A percentile compares a stretch with the other conserved stretches of the same genome.
phyloP scores from a whole-genome alignment of 768 basidiomycete species.

The Lactarius sp. region DNA sequence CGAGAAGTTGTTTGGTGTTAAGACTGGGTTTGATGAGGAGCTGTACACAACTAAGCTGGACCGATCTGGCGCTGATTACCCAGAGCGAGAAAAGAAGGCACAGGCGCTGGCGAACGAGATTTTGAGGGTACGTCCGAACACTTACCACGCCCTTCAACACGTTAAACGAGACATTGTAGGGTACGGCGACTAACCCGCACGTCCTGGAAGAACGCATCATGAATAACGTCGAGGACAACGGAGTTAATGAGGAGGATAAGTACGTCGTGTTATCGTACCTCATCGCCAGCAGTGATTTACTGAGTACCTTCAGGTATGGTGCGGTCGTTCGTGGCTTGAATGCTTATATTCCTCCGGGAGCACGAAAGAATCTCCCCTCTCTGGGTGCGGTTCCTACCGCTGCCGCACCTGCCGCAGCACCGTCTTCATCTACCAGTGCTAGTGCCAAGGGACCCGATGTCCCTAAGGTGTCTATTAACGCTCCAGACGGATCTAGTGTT shows the following conservation, averaged over 20 bases:
- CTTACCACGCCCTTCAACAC: not conserved
- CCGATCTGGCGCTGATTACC: slow-evolving; percentile 75
- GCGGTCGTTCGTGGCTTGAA: slow-evolving; percentile 84
- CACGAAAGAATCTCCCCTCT: slow-evolving; percentile 48
- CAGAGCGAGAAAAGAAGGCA: slow-evolving; percentile 83
- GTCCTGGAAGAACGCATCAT: slow-evolving; percentile 82
- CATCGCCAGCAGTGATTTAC: slow-evolving; percentile 27
- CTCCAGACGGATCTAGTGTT: slow-evolving; percentile 61
- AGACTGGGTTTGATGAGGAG: slow-evolving; percentile 88
- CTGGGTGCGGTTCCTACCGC: slow-evolving; percentile 3
- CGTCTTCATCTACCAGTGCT: slow-evolving; percentile 32
- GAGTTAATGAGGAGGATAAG: slow-evolving; percentile 95
- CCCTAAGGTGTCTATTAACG: slow-evolving; percentile 73
- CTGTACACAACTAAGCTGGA: slow-evolving; percentile 93
- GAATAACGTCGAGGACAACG: slow-evolving; percentile 51
- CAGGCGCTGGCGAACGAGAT: slow-evolving; percentile 90
- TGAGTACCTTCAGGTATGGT: slow-evolving; percentile 60
- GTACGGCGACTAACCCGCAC: slow-evolving; percentile 69
- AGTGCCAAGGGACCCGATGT: slow-evolving; percentile 41
- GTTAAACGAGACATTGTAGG: slow-evolving; percentile 36
- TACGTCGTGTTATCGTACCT: slow-evolving; percentile 35
- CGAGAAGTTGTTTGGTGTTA: slow-evolving; percentile 89
- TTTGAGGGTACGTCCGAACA: slow-evolving; percentile 54
- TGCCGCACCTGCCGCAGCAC: slow-evolving; percentile 24
- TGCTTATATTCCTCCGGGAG: slow-evolving; percentile 93